phyloP scores from a whole-genome alignment of 2,329 filamentous ascomycete genomes.

The Leptoxyphium fumago region DNA sequence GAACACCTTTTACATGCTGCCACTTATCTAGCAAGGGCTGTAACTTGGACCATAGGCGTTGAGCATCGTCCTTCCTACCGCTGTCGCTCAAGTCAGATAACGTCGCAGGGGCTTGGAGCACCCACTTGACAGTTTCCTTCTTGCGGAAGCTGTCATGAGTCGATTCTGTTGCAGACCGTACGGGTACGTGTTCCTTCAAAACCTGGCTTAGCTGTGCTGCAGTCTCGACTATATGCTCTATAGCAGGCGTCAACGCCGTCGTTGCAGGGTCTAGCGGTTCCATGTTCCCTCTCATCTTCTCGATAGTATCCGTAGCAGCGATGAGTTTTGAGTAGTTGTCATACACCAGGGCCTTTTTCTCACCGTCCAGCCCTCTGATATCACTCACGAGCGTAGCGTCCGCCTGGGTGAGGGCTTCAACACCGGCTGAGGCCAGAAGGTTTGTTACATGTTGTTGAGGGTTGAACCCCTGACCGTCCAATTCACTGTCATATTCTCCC shows the following conservation, averaged over 20 bases:
- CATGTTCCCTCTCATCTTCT: slow-evolving; percentile 73
- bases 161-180: slow-evolving; percentile 8
- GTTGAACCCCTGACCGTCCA: slow-evolving; percentile 62
- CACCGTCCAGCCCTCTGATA: slow-evolving; percentile 79
- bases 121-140: slow-evolving; percentile 44
- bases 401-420: slow-evolving; percentile 54
- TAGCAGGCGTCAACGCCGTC: slow-evolving; percentile 56
- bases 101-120: slow-evolving; percentile 45
- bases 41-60: slow-evolving; percentile 32
- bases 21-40: slow-evolving; percentile 27
- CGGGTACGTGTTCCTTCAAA: slow-evolving; percentile 16
- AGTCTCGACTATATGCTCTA: slow-evolving; percentile 58
- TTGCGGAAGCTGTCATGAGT: slow-evolving; percentile 34
- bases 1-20: slow-evolving; percentile 28
- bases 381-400: slow-evolving; percentile 61
- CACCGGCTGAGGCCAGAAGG: slow-evolving; percentile 45
- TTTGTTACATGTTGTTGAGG: slow-evolving; percentile 51
- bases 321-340: slow-evolving; percentile 98
- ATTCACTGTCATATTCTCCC: slow-evolving; percentile 51
- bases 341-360: slow-evolving; percentile 93
- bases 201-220: slow-evolving; percentile 27
- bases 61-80: slow-evolving; percentile 47
- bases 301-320: slow-evolving; percentile 88
- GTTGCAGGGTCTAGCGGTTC: slow-evolving; percentile 62
- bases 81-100: slow-evolving; percentile 43